phyloP scores from a whole-genome alignment of 202 grass and related monocot species.

The Brachypodium distachyon region DNA sequence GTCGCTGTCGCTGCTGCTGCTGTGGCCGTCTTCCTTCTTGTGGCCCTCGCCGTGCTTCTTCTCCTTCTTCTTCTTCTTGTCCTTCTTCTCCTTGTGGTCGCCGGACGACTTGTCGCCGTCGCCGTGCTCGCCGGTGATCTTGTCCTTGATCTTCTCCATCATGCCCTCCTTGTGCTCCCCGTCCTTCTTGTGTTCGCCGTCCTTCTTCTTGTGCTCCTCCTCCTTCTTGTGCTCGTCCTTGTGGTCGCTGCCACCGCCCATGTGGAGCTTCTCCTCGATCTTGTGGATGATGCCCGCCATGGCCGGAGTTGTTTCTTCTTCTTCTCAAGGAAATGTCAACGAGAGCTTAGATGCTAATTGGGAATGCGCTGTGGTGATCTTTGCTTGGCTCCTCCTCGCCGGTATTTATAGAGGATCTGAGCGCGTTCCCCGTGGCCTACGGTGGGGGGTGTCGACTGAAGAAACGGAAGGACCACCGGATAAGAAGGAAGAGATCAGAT shows the following conservation, averaged over 20 bases:
- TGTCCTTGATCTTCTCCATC: constrained; percentile 74
- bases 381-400: not conserved
- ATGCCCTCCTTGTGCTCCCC: constrained; percentile 55
- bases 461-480: constrained; percentile 21
- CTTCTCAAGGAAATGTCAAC: not conserved
- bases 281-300: constrained; percentile 96
- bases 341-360: not conserved
- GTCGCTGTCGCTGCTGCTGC: constrained; percentile 73
- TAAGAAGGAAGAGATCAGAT: constrained; percentile 21
- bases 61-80: constrained; percentile 68
- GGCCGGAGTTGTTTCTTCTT: not conserved
- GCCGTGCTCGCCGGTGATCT: constrained; percentile 44
- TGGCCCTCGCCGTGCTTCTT: constrained; percentile 58
- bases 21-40: constrained; percentile 41
- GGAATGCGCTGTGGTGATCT: constrained; percentile 10
- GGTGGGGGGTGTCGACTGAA: not conserved
- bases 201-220: constrained; percentile 36
- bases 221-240: constrained; percentile 41
- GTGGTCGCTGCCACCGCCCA: constrained; percentile 43
- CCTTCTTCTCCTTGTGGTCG: constrained; percentile 46
- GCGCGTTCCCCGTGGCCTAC: constrained; percentile 7
- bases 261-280: constrained; percentile 84
- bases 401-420: constrained; percentile 44
- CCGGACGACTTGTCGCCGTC: constrained; percentile 21
- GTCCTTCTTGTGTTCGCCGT: constrained; percentile 25